phyloP scores from a whole-genome alignment of 2,329 filamentous ascomycete genomes.

The Thelonectria rubi region DNA sequence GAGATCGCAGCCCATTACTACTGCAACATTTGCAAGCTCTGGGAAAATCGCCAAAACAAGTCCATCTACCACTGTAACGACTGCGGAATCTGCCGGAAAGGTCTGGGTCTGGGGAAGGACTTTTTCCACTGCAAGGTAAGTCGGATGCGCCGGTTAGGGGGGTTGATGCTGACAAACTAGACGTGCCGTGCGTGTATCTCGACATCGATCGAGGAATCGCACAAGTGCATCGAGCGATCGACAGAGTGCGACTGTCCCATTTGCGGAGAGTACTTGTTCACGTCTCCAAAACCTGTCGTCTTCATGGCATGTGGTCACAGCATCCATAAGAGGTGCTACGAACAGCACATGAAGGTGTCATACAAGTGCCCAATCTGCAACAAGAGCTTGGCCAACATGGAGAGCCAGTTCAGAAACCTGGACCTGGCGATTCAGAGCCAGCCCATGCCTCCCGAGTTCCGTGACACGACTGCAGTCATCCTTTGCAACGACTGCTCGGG shows the following conservation, averaged over 20 bases:
- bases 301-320: slow-evolving; percentile 97
- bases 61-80: slow-evolving; percentile 96
- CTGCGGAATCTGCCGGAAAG: slow-evolving; percentile 93
- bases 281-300: slow-evolving; percentile 85
- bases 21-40: slow-evolving; percentile 93
- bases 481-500: slow-evolving; percentile 95
- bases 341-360: slow-evolving; percentile 85
- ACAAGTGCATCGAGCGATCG: slow-evolving; percentile 93
- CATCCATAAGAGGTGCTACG: slow-evolving; percentile 90
- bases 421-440: slow-evolving; percentile 88
- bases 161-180: slow-evolving; percentile 52
- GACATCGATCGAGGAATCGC: slow-evolving; percentile 82
- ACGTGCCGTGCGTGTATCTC: slow-evolving; percentile 94
- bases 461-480: slow-evolving; percentile 80
- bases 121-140: slow-evolving; percentile 97
- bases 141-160: slow-evolving; percentile 11
- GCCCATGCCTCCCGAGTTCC: slow-evolving; percentile 89
- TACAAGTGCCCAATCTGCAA: slow-evolving; percentile 98
- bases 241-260: slow-evolving; percentile 97
- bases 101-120: slow-evolving; percentile 91
- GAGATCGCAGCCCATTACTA: slow-evolving; percentile 87
- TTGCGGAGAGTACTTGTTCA: slow-evolving; percentile 96
- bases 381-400: slow-evolving; percentile 98
- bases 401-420: slow-evolving; percentile 89
- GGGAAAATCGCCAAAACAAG: slow-evolving; percentile 92